These are phyloP conservation scores for Leccinum subtestaceum DNA, from an alignment of 768 basidiomycete species.

Conservation along the genomic window DNA sequence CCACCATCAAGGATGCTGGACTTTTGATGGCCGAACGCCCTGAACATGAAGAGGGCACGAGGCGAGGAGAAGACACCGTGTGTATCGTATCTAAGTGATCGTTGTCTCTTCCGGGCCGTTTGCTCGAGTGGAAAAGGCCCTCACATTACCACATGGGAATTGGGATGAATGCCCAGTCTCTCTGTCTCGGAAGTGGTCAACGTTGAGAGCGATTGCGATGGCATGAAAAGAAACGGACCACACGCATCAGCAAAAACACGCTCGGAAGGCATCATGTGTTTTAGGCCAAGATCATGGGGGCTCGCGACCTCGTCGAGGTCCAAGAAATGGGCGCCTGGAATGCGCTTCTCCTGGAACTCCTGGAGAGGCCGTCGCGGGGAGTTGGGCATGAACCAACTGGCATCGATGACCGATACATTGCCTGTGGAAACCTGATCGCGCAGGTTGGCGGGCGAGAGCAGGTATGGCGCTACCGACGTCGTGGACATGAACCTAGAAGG, in stretches of 20 bases:
- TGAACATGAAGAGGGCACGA: slow-evolving; percentile 92
- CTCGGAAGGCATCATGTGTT: slow-evolving; percentile 89
- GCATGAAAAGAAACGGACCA: slow-evolving; percentile 47
- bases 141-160: slow-evolving; percentile 82
- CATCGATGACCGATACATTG: slow-evolving; percentile 55
- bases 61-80: slow-evolving; percentile 91
- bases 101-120: slow-evolving; percentile 7
- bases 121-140: slow-evolving; percentile 19
- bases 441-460: slow-evolving; percentile 52
- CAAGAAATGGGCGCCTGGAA: slow-evolving; percentile 72
- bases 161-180: slow-evolving; percentile 65
- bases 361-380: slow-evolving; percentile 63
- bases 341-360: slow-evolving; percentile 65
- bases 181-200: slow-evolving; percentile 40
- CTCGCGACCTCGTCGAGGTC: slow-evolving; percentile 80
- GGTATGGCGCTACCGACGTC: slow-evolving; percentile 39
- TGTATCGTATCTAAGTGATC: slow-evolving; percentile 70
- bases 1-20: slow-evolving; percentile 94
- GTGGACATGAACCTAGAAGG: slow-evolving; percentile 38
- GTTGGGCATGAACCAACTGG: slow-evolving; percentile 94
- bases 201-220: slow-evolving; percentile 1
- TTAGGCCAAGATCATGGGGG: slow-evolving; percentile 72
- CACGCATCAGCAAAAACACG: slow-evolving; percentile 75
- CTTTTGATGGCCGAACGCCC: slow-evolving; percentile 82
- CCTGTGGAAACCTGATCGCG: slow-evolving; percentile 36